These are phyloP conservation scores for Kandelia obovata DNA, from an alignment of 345 rosid genomes.

Conservation along the genomic window DNA sequence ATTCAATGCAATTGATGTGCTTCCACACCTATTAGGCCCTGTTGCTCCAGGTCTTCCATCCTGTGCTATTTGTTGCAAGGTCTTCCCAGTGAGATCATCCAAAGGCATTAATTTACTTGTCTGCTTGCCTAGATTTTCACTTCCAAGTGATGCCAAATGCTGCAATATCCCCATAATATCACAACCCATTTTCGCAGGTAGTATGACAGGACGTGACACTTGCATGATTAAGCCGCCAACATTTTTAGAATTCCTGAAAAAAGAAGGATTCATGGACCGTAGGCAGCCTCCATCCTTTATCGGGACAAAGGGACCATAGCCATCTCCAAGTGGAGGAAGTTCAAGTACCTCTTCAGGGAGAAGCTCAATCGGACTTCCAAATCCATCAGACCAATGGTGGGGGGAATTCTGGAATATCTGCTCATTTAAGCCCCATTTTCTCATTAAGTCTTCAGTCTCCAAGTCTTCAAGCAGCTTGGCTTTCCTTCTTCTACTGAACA, in stretches of 20 bases:
- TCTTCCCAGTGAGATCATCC: slow-evolving; percentile 63
- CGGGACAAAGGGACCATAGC: slow-evolving; percentile 41
- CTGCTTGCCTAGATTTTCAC: slow-evolving; percentile 36
- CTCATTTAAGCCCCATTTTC: slow-evolving; percentile 56
- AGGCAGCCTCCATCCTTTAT: slow-evolving; percentile 52
- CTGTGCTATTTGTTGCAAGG: slow-evolving; percentile 41
- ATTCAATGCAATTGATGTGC: neutral
- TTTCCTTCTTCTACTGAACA: slow-evolving; percentile 44
- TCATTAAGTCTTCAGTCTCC: slow-evolving; percentile 67
- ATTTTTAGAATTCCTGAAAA: slow-evolving; percentile 44
- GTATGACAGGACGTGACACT: slow-evolving; percentile 54
- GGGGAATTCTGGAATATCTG: slow-evolving; percentile 46
- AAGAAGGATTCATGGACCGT: slow-evolving; percentile 51
- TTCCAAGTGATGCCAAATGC: slow-evolving; percentile 51
- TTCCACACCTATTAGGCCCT: slow-evolving; percentile 35
- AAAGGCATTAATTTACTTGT: slow-evolving; percentile 53
- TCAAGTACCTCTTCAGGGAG: slow-evolving; percentile 29
- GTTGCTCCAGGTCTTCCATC: slow-evolving; percentile 22
- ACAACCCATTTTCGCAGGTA: slow-evolving; percentile 57
- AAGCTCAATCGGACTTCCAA: slow-evolving; percentile 81
- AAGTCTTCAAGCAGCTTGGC: slow-evolving; percentile 56
- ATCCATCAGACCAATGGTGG: slow-evolving; percentile 47
- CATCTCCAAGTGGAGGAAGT: slow-evolving; percentile 47
- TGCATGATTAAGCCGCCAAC: slow-evolving; percentile 52
- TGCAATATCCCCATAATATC: slow-evolving; percentile 42